Evolutionary conservation across 2,329 filamentous ascomycete species (phyloP).

Genomic region (Fusarium sp.): DNA sequence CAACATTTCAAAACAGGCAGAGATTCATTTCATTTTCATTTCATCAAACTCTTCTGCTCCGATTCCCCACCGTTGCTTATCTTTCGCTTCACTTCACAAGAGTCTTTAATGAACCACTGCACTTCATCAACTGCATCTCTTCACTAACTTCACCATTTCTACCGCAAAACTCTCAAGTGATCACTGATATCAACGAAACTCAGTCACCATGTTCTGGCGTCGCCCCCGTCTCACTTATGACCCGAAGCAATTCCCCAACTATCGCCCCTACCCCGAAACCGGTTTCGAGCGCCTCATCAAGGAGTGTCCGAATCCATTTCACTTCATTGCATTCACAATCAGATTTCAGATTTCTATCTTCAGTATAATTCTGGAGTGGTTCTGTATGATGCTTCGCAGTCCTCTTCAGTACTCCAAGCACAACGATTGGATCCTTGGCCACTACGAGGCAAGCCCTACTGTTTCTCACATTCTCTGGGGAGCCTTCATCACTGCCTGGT

Average conservation of each 20-base stretch:
- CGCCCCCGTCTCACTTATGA: slow-evolving; percentile 12
- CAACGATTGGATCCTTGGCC: slow-evolving; percentile 11
- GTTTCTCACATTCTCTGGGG: slow-evolving; percentile 6
- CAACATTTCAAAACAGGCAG: not conserved
- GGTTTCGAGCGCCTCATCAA: slow-evolving; percentile 4
- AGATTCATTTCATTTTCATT: not conserved
- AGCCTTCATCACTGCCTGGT: slow-evolving; percentile 21
- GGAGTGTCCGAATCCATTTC: not conserved
- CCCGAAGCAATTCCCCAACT: slow-evolving; percentile 27
- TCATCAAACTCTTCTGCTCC: not conserved
- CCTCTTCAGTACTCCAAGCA: slow-evolving; percentile 5
- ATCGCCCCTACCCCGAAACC: slow-evolving; percentile 6
- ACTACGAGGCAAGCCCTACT: slow-evolving; percentile 11
- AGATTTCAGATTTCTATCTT: slow-evolving; percentile 9
- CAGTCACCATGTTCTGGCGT: slow-evolving; percentile 10
- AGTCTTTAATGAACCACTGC: not conserved
- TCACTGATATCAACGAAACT: not conserved
- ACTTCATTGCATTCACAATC: slow-evolving; percentile 1
- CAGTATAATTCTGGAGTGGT: slow-evolving; percentile 3
- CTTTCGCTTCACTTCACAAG: not conserved
- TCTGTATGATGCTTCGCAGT: slow-evolving; percentile 3
- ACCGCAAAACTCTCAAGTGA: not conserved
- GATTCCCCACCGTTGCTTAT: not conserved
- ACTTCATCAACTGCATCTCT: not conserved
- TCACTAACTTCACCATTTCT: not conserved